These are phyloP conservation scores for Rhynchospora breviuscula DNA, from an alignment of 176 grass and related monocot genomes.

Conservation along the genomic window DNA sequence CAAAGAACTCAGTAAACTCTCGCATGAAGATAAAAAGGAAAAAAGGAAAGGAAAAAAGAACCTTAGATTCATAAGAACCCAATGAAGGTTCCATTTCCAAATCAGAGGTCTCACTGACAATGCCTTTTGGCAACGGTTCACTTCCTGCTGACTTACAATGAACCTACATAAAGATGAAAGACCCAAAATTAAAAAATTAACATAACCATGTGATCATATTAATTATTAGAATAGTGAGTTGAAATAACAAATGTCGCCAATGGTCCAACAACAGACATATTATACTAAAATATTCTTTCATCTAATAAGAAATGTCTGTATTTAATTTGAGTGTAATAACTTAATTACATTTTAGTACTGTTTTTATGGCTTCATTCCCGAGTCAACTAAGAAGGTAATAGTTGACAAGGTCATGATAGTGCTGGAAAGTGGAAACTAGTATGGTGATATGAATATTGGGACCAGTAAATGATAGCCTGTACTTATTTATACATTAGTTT, in stretches of 20 bases:
- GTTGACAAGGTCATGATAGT: background rate
- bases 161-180: slow-evolving; percentile 34
- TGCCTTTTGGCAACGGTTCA: slow-evolving; percentile 71
- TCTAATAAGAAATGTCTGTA: background rate
- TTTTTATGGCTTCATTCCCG: background rate
- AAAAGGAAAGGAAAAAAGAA: background rate
- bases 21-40: background rate
- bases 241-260: background rate
- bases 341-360: background rate
- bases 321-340: background rate
- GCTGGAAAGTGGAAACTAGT: background rate
- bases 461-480: background rate
- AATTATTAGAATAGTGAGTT: background rate
- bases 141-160: slow-evolving; percentile 49
- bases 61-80: slow-evolving; percentile 40
- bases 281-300: background rate
- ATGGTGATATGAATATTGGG: background rate
- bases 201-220: slow-evolving; percentile 5
- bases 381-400: background rate
- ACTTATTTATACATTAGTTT: background rate
- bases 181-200: background rate
- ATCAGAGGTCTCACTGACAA: slow-evolving; percentile 60
- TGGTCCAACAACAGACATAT: background rate
- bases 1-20: background rate
- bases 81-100: slow-evolving; percentile 56